Evolutionary conservation across 371 early-diverging fungal species (phyloP).

Genomic region (Conidiobolus coronatus): DNA sequence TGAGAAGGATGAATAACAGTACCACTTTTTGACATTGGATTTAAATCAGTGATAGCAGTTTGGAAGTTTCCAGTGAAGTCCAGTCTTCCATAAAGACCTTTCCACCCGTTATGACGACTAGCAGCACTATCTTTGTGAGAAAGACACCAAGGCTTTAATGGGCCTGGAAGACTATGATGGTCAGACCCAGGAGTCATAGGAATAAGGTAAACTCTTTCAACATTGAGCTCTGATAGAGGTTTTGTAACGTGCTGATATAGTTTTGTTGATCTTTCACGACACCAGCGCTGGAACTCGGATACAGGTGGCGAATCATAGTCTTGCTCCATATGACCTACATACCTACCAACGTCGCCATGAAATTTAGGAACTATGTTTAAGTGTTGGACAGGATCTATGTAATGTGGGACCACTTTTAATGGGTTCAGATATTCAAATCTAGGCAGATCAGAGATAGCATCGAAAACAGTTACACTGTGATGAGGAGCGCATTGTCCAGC

Average conservation of each 20-base stretch:
- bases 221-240: constrained; percentile 14
- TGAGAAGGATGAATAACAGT: constrained; percentile 31
- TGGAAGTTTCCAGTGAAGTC: constrained; percentile 20
- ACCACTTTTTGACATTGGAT: constrained; percentile 28
- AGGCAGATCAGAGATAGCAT: constrained; percentile 31
- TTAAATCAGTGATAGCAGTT: constrained; percentile 23
- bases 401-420: constrained; percentile 11
- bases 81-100: constrained; percentile 23
- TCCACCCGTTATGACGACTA: constrained; percentile 22
- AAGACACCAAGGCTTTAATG: constrained; percentile 23
- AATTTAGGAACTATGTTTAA: not conserved
- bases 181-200: constrained; percentile 20
- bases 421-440: constrained; percentile 28
- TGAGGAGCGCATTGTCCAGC: constrained; percentile 21
- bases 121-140: constrained; percentile 18
- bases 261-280: constrained; percentile 10
- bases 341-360: constrained; percentile 4
- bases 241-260: constrained; percentile 20
- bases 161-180: constrained; percentile 19
- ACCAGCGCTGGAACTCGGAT: constrained; percentile 21
- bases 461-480: constrained; percentile 20
- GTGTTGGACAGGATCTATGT: constrained; percentile 4
- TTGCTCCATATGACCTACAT: constrained; percentile 12
- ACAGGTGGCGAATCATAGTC: constrained; percentile 13
- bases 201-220: constrained; percentile 20